Evolutionary conservation across 768 basidiomycete genomes (phyloP), one percentile per base, ranked within the genome.

Genomic region (Mycena kentingensis): DNA sequence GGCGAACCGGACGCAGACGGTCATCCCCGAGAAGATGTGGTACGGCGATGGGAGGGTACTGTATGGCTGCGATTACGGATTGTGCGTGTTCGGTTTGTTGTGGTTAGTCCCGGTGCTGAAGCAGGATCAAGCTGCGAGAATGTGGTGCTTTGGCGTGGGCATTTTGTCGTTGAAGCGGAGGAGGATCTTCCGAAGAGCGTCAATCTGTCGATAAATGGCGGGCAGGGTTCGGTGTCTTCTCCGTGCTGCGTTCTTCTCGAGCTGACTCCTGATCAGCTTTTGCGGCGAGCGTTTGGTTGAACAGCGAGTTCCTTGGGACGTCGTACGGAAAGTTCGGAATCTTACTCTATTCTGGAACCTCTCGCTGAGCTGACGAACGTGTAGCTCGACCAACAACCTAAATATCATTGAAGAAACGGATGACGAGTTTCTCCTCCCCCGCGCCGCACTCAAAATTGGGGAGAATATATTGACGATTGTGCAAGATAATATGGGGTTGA

Each of bases 61-160:
- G 25, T 92, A 90, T 67, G 90, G 88, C 1, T 92, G 90, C 63
- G 91, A 93, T 67, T 93, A 93, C 66, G 87, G 83, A 51, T 93
- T 85, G 89, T 91, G 54, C 67, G 85, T 53, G 1, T 67, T n/a
- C 15, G 18, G 27, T 28, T 32, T 32, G 11, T 53, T 37, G 28
- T 24, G 26, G 15, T 49, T 28, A 26, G 25, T 36, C 19, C 46
- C 34, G 19, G 19, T 15, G 24, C 24, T 59, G 27, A 62, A 36
- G 31, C 31, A 22, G 38, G 31, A 18, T 42, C 35, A 42, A 91
- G 90, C 70, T 92, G 90, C 57, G 90, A 93, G 68, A 90, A 90
- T 61, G 74, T 79, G 5, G 85, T 91, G 26, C 71, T 93, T 13
- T 93, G 88, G 88, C 78, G 88, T 27, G 91, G 91, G 1, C 87